Percentiles rank a stretch among this genome's conserved stretches.
Conservation (phyloP, 441 rosid species). For the Melastoma candidum region DNA sequence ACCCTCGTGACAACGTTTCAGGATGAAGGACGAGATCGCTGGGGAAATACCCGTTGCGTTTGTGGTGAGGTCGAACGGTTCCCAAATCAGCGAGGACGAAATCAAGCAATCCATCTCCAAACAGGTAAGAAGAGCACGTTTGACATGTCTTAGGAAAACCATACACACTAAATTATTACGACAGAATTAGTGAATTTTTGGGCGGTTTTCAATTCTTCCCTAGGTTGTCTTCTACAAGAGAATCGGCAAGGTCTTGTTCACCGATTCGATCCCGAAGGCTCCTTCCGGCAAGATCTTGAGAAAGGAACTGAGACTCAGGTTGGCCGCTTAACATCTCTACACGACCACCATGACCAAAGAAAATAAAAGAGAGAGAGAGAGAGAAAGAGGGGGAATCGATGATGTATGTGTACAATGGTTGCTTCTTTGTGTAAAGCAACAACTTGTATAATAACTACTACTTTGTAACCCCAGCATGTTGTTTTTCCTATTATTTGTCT, state of each 20-base stretch:
- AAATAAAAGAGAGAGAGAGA: too few species aligned
- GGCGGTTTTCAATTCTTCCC: neutral
- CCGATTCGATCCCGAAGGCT: slow-evolving; percentile 49
- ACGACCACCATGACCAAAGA: too few species aligned
- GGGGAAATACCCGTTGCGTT: slow-evolving; percentile 78
- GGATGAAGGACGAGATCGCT: slow-evolving; percentile 71
- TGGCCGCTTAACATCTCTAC: slow-evolving; percentile 11
- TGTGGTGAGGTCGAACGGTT: slow-evolving; percentile 51
- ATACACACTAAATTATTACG: too few species aligned
- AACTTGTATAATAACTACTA: too few species aligned
- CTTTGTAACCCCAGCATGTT: too few species aligned
- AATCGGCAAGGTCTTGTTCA: slow-evolving; percentile 40
- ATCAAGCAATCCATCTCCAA: slow-evolving; percentile 53
- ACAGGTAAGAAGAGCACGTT: slow-evolving; percentile 28
- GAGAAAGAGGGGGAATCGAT: too few species aligned
- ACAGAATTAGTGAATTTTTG: neutral
- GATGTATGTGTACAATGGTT: too few species aligned
- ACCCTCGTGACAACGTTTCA: slow-evolving; percentile 9
- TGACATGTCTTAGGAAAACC: neutral
- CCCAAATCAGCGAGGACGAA: slow-evolving; percentile 53
- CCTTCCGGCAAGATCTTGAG: slow-evolving; percentile 60
- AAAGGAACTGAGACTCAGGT: slow-evolving; percentile 39
- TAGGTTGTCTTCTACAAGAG: slow-evolving; percentile 70
- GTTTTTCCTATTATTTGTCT: too few species aligned
- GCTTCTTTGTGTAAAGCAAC: too few species aligned